These are phyloP conservation scores for Botryotinia convoluta DNA, from an alignment of 2,329 filamentous ascomycete species.

Conservation along the genomic window DNA sequence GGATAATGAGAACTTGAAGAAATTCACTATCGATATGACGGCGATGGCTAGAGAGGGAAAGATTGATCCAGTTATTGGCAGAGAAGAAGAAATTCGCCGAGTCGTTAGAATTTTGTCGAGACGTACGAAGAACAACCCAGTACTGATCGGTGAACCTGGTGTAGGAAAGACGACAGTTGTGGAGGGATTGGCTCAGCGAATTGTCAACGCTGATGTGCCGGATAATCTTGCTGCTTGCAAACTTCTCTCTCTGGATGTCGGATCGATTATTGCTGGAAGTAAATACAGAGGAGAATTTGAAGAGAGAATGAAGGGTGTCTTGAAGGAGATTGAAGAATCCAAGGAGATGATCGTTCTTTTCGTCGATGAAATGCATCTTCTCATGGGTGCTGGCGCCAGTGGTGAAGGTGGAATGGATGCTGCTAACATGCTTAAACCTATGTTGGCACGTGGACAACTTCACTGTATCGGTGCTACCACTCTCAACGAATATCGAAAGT, in stretches of 20 bases:
- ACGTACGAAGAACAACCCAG: constrained; percentile 97
- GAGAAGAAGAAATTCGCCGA: constrained; percentile 91
- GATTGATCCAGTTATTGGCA: constrained; percentile 93
- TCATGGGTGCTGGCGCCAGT: constrained; percentile 94
- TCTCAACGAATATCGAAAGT: constrained; percentile 92
- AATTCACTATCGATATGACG: constrained; percentile 99
- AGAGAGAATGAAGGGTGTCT: constrained; percentile 97
- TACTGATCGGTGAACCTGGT: constrained; percentile 95
- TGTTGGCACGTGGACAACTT: constrained; percentile 92
- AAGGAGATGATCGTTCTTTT: constrained; percentile 98
- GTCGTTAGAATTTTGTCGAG: constrained; percentile 89
- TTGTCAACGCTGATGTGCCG: constrained; percentile 94
- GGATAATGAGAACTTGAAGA: constrained; percentile 93
- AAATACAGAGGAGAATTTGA: constrained; percentile 99
- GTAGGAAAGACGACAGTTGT: constrained; percentile 98
- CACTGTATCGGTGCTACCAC: constrained; percentile 99
- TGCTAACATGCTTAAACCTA: constrained; percentile 94
- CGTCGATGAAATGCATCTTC: constrained; percentile 96
- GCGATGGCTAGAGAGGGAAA: constrained; percentile 94
- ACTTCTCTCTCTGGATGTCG: constrained; percentile 91
- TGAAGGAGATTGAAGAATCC: constrained; percentile 93
- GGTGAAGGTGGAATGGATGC: constrained; percentile 99
- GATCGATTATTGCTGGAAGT: constrained; percentile 91
- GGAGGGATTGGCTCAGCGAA: constrained; percentile 90
- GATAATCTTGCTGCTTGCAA: constrained; percentile 93